Percentiles rank a stretch among this genome's conserved stretches.
These are phyloP conservation scores for Coniella lustricola DNA, from an alignment of 2,329 filamentous ascomycete genomes.

Conservation along the genomic window DNA sequence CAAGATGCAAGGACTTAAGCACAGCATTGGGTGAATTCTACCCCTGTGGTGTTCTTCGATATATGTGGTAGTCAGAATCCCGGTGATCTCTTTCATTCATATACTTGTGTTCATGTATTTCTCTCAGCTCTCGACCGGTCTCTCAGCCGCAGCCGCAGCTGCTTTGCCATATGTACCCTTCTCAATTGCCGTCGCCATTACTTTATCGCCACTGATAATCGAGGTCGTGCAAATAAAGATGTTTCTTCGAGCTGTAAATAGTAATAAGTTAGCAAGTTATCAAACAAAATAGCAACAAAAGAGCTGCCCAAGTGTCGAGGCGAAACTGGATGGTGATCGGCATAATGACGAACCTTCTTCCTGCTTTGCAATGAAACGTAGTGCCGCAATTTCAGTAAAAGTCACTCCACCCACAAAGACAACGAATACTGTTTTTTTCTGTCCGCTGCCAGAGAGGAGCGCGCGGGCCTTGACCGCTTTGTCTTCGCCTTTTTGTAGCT, in stretches of 20 bases:
- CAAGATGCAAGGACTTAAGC: too few relatives aligned
- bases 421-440: conserved; percentile 84
- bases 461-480: conserved; percentile 83
- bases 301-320: too few relatives aligned
- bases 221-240: conserved; percentile 91
- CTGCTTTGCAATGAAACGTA: conserved; percentile 82
- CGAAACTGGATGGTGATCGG: not conserved
- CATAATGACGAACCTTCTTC: conserved; percentile 54
- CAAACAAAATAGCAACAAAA: not conserved
- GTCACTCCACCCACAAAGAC: conserved; percentile 97
- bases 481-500: conserved; percentile 85
- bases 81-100: not conserved
- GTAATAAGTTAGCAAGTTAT: conserved; percentile 7
- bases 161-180: conserved; percentile 53
- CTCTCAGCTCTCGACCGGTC: conserved; percentile 7
- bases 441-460: conserved; percentile 66
- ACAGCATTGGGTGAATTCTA: too few relatives aligned
- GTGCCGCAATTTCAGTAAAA: conserved; percentile 88
- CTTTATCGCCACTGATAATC: conserved; percentile 79
- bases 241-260: conserved; percentile 56
- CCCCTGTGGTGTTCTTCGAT: too few relatives aligned
- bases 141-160: conserved; percentile 12
- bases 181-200: conserved; percentile 82
- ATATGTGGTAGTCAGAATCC: not conserved
- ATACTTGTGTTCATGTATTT: not conserved